These are phyloP conservation scores for Plasmodium malariae DNA, from an alignment of 169 alveolate species.

Conservation along the genomic window DNA sequence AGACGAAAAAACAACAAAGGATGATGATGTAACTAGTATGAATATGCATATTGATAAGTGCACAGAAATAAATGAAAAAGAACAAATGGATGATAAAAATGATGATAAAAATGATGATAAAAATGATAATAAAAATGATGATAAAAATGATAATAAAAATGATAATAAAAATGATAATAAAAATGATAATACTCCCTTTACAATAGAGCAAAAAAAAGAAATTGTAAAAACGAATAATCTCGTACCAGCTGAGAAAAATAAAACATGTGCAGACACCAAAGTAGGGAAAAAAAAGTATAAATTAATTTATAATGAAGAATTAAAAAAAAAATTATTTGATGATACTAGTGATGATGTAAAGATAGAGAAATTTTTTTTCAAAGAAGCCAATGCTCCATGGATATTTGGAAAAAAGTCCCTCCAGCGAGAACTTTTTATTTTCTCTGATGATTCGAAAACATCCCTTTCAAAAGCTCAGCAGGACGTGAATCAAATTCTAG, in stretches of 20 bases:
- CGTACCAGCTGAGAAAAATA: not conserved
- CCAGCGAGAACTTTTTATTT: constrained; percentile 62
- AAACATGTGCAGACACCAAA: not conserved
- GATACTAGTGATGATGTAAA: constrained; percentile 58
- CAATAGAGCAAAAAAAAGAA: not conserved
- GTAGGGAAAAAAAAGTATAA: constrained; percentile 31
- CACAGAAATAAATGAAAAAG: not conserved
- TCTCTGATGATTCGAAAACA: constrained; percentile 45
- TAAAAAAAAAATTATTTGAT: constrained; percentile 53
- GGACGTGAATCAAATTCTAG: constrained; percentile 20
- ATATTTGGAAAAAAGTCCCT: constrained; percentile 22
- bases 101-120: not conserved
- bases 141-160: not conserved
- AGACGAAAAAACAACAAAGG: too few species aligned
- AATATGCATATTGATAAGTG: not conserved
- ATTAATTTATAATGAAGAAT: constrained; percentile 34
- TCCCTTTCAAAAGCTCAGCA: constrained; percentile 69
- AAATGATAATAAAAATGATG: not conserved
- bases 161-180: not conserved
- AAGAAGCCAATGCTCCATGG: constrained; percentile 71
- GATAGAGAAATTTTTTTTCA: constrained; percentile 48
- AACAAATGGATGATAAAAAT: not conserved
- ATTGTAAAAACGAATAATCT: not conserved
- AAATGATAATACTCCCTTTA: not conserved
- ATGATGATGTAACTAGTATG: not conserved